Base-by-base conservation (phyloP, 768 basidiomycete species). In the Tulasnella calospora region DNA sequence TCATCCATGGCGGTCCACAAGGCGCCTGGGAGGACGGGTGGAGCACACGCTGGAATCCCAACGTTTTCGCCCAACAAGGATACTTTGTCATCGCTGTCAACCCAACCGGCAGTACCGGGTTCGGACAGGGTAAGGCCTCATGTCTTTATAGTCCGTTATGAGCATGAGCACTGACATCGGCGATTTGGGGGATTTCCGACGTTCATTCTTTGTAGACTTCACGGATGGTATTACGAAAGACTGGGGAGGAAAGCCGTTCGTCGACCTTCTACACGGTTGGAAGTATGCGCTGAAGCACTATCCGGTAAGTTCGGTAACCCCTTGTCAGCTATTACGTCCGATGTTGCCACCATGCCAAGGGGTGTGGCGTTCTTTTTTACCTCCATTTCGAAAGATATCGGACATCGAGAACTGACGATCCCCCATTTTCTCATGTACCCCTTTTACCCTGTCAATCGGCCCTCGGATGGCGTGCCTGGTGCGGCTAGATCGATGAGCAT, bases 11-110 rank as follows among this genome's bases (percentile, higher is more conserved):
- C 86, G 91, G 92, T 23, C 92, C 93, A 7, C 92, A 94, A 81
- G 87, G 91, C 38, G 94, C 92, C 71, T 98, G 95, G 96, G 90
- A 91, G 80, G 96, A 98, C 82, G 87, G 90, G 67, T 98, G 96
- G 96, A 92, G 90, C 2, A 96, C 90, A 38, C 87, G 95, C 76
- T 97, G 96, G 96, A 98, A 98, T 84, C 93, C 92, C 0, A 94
- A 95, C 92, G 90, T 92, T 13, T 96, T 94, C 81, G 90, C 94
- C 15, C 89, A 91, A 81, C 93, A 94, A 82, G 95, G 97, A 0
- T 99, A 98, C 84, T 91, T 97, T 81, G 89, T 90, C 15, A 88
- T 98, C 55, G 87, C 92, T 40, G 91, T 98, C 81, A 98, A 99
- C 83, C 97, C 97, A 2, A 97, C 96, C 0, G 97, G 77, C n/a